Conservation (phyloP, 2,329 filamentous ascomycete species). For the Fusarium mangiferae region DNA sequence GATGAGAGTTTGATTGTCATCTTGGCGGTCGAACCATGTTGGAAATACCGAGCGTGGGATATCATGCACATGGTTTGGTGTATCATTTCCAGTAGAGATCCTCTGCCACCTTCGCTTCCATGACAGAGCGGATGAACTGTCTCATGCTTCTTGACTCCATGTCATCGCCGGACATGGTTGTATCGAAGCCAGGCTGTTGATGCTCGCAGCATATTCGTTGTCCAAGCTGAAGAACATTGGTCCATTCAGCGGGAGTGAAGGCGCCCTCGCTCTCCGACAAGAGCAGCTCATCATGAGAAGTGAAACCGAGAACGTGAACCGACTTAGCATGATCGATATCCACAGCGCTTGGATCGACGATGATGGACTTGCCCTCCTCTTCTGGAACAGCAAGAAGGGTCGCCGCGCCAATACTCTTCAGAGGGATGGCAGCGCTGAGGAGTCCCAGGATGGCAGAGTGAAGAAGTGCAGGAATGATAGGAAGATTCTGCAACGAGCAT, state of each 20-base stretch:
- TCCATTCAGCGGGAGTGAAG: slow-evolving; percentile 82
- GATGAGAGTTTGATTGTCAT: slow-evolving; percentile 31
- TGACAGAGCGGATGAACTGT: slow-evolving; percentile 69
- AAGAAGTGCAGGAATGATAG: slow-evolving; percentile 82
- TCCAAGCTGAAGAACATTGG: slow-evolving; percentile 72
- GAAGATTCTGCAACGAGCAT: slow-evolving; percentile 68
- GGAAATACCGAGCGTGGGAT: slow-evolving; percentile 2
- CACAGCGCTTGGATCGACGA: slow-evolving; percentile 70
- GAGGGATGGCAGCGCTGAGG: slow-evolving; percentile 82
- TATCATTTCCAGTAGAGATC: slow-evolving; percentile 68
- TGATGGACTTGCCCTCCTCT: slow-evolving; percentile 55
- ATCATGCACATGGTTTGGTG: slow-evolving; percentile 16
- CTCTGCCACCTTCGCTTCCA: slow-evolving; percentile 64
- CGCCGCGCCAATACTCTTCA: slow-evolving; percentile 77
- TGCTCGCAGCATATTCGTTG: slow-evolving; percentile 70
- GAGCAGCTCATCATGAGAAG: slow-evolving; percentile 76
- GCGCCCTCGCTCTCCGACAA: slow-evolving; percentile 83
- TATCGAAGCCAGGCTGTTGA: slow-evolving; percentile 53
- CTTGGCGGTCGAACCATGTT: slow-evolving; percentile 22
- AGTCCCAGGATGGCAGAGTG: slow-evolving; percentile 83
- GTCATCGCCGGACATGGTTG: slow-evolving; percentile 57
- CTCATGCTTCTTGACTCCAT: slow-evolving; percentile 61
- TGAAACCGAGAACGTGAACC: slow-evolving; percentile 85
- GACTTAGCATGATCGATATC: slow-evolving; percentile 73
- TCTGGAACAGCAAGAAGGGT: slow-evolving; percentile 69